phyloP scores from a whole-genome alignment of 257 asterid species.

The Hygrophila difformis region DNA sequence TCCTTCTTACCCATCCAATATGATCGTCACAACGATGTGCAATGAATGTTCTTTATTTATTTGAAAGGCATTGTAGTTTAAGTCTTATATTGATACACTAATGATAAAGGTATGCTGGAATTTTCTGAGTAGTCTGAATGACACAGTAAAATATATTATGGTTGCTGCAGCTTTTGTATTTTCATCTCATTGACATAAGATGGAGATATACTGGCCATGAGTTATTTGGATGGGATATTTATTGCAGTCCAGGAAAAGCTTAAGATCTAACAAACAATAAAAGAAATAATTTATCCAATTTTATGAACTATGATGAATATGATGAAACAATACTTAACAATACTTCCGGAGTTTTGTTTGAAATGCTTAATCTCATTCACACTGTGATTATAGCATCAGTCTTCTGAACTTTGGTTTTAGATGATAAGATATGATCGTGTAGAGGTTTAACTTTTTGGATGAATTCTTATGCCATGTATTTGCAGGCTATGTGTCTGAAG shows the following conservation, averaged over 20 bases:
- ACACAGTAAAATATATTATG: conserved; percentile 11
- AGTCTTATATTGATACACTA: no score
- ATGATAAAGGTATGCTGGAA: no score
- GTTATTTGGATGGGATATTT: no score
- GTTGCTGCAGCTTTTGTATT: conserved; percentile 5
- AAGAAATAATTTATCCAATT: conserved; percentile 10
- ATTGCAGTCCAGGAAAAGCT: not conserved
- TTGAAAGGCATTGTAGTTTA: conserved; percentile 5
- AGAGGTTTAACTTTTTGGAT: not conserved
- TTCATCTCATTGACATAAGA: conserved; percentile 12
- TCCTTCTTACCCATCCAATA: not conserved
- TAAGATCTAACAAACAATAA: conserved; percentile 5
- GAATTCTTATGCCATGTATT: not conserved
- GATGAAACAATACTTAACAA: no score
- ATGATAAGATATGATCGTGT: not conserved
- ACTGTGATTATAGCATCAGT: conserved; percentile 9
- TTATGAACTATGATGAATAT: not conserved
- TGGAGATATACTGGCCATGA: no score
- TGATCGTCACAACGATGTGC: not conserved
- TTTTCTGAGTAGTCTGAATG: conserved; percentile 14
- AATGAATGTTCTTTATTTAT: no score
- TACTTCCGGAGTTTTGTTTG: not conserved
- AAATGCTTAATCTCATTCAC: conserved; percentile 10
- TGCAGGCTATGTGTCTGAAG: conserved; percentile 81
- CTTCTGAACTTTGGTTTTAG: not conserved